These are phyloP conservation scores for Aegilops umbellulata DNA, from an alignment of 176 grass and related monocot genomes.

Conservation along the genomic window DNA sequence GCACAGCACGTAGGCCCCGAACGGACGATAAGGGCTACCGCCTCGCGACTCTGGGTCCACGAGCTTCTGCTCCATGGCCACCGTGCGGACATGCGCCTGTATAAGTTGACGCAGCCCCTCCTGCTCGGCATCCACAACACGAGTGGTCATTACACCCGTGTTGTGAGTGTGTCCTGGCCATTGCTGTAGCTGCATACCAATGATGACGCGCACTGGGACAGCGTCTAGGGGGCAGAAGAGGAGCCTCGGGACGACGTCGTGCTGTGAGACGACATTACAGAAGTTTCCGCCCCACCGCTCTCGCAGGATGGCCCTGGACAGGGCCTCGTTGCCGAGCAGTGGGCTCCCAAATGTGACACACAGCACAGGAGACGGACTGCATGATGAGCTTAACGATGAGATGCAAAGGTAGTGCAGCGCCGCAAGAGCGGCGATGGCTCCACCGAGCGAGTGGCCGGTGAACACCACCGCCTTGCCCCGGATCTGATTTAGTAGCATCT, in stretches of 20 bases:
- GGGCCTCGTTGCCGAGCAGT: slow-evolving; percentile 66
- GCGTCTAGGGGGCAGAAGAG: slow-evolving; percentile 67
- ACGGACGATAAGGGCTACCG: slow-evolving; percentile 53
- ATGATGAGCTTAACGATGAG: slow-evolving; percentile 38
- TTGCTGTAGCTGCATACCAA: slow-evolving; percentile 57
- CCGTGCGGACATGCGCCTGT: slow-evolving; percentile 33
- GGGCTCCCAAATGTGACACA: slow-evolving; percentile 85
- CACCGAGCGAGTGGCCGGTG: slow-evolving; percentile 84
- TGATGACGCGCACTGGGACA: slow-evolving; percentile 26
- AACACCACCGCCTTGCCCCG: slow-evolving; percentile 78
- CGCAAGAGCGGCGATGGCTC: slow-evolving; percentile 56
- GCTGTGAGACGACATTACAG: slow-evolving; percentile 76
- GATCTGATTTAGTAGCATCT: slow-evolving; percentile 70
- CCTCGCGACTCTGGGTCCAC: neutral
- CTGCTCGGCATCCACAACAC: slow-evolving; percentile 35
- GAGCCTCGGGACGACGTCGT: slow-evolving; percentile 74
- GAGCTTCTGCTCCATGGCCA: slow-evolving; percentile 54
- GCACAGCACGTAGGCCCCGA: slow-evolving; percentile 74
- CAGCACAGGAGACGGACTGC: slow-evolving; percentile 40
- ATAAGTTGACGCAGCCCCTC: slow-evolving; percentile 45
- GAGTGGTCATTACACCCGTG: neutral
- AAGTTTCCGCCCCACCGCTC: slow-evolving; percentile 81
- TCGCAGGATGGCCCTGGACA: slow-evolving; percentile 60
- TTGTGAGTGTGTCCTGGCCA: slow-evolving; percentile 13
- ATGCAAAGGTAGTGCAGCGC: slow-evolving; percentile 77